Percentiles rank a stretch among this genome's conserved stretches.
Evolutionary conservation across 371 early-diverging fungal species (phyloP).

Genomic region (Apophysomyces ossiformis): DNA sequence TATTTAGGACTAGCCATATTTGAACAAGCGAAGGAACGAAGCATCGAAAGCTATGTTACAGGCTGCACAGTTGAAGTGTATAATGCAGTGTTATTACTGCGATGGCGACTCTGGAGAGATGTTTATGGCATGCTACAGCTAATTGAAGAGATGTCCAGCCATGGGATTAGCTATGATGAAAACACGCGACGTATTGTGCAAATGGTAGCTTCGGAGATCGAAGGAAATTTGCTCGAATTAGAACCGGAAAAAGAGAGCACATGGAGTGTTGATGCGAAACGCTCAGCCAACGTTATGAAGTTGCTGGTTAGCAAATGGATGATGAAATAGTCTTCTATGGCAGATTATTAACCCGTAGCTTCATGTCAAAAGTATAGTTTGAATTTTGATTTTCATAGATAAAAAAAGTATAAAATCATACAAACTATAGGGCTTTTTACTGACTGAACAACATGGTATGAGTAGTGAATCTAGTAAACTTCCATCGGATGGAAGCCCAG

Average conservation of each 20-base stretch:
- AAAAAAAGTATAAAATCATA: no score
- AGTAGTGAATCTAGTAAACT: no score
- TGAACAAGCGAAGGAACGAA: conserved; percentile 43
- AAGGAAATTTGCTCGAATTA: conserved; percentile 20
- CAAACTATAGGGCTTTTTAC: no score
- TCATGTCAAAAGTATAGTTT: no score
- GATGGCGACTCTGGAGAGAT: conserved; percentile 46
- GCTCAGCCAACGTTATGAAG: conserved; percentile 39
- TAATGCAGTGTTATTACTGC: conserved; percentile 35
- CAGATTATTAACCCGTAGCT: no score
- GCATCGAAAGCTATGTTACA: conserved; percentile 41
- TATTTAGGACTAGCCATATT: conserved; percentile 52
- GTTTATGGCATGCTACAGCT: conserved; percentile 43
- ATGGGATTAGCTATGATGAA: conserved; percentile 38
- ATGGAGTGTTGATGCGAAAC: conserved; percentile 45
- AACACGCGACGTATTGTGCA: conserved; percentile 34
- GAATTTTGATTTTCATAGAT: no score
- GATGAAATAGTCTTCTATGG: conserved; percentile 18
- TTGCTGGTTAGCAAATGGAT: conserved; percentile 44
- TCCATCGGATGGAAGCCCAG: no score
- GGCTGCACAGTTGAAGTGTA: conserved; percentile 50
- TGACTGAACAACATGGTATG: no score
- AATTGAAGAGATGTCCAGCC: conserved; percentile 47
- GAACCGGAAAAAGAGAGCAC: conserved; percentile 14
- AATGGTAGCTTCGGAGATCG: conserved; percentile 28